Base-by-base conservation (phyloP, 2,329 filamentous ascomycete genomes). In the Acrodontium crateriforme region DNA sequence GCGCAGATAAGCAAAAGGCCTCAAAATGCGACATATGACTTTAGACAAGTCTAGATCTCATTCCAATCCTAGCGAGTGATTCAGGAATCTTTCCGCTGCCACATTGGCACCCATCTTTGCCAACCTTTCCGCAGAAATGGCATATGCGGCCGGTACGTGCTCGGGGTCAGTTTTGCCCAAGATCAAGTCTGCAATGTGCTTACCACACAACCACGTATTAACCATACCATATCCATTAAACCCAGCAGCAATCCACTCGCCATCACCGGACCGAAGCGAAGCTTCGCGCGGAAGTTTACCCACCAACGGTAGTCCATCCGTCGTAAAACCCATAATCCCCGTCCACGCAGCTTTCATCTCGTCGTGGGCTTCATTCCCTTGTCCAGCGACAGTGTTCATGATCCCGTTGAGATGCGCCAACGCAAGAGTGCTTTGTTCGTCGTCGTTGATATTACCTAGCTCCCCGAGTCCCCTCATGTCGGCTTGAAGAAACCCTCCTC, bases 151-250 rank as follows among this genome's bases (percentile, higher is more conserved):
- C 9, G 33, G 33, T 6, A 36, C 17, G 6, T 13, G 16, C 9
- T 24, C 22, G 3, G 13, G 16, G 9, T 24, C 14, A n/a, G 28
- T 14, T 14, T 27, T 8, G 13, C 22, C 21, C 10, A 37, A 27
- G 6, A 37, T 17, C 27, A 35, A 22, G 6, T 26, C 24, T 11
- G 32, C 35, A 15, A 37, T 18, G 21, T 30, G 26, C 18, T 29
- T 29, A 6, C 35, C 35, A 19, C 35, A 37, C 14, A 31, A 23
- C 26, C 25, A 32, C 13, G 32, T 30, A 14, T 37, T n/a, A n/a
- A n/a, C n/a, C n/a, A 37, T 39, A 4, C 37, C 37, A 26, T 39
- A 37, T 18, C 37, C 37, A 15, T 35, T 37, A 24, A 32, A 39
- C 6, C 34, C 37, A 5, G 31, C 37, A 9, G 34, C 23, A 10